phyloP scores from a whole-genome alignment of 2,329 filamentous ascomycete species.

The Trichoderma sp. region DNA sequence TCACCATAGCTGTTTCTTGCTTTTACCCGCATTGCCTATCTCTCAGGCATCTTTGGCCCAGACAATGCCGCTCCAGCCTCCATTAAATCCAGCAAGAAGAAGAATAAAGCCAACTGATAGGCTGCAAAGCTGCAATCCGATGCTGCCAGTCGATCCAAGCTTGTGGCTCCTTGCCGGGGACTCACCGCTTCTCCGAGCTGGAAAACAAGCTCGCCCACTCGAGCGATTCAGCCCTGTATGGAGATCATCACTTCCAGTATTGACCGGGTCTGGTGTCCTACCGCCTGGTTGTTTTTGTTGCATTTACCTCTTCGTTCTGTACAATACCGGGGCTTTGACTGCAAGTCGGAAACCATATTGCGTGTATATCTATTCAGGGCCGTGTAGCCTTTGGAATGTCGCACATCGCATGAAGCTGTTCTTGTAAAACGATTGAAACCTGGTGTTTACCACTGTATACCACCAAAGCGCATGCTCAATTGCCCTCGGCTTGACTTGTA shows the following conservation, averaged over 20 bases:
- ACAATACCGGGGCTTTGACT: background rate
- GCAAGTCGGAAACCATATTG: background rate
- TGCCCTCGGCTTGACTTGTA: no score
- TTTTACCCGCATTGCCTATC: conserved; percentile 57
- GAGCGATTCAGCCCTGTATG: background rate
- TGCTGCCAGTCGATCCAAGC: background rate
- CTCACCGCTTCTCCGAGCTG: background rate
- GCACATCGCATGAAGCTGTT: no score
- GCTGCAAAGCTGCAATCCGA: background rate
- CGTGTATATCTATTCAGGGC: no score
- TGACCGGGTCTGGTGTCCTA: background rate
- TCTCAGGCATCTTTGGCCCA: conserved; percentile 61
- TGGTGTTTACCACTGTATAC: no score
- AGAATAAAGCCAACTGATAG: conserved; percentile 7
- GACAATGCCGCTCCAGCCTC: conserved; percentile 33
- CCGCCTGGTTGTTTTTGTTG: background rate
- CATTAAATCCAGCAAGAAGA: conserved; percentile 1
- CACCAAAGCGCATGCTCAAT: no score
- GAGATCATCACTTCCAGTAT: background rate
- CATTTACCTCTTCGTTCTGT: background rate
- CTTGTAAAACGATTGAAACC: no score
- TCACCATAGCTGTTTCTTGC: conserved; percentile 54
- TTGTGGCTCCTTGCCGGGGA: background rate
- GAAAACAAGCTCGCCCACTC: background rate
- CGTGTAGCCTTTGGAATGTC: no score